Conservation (phyloP, 1,284 basidiomycete genomes). For the Sporisorium scitamineum region DNA sequence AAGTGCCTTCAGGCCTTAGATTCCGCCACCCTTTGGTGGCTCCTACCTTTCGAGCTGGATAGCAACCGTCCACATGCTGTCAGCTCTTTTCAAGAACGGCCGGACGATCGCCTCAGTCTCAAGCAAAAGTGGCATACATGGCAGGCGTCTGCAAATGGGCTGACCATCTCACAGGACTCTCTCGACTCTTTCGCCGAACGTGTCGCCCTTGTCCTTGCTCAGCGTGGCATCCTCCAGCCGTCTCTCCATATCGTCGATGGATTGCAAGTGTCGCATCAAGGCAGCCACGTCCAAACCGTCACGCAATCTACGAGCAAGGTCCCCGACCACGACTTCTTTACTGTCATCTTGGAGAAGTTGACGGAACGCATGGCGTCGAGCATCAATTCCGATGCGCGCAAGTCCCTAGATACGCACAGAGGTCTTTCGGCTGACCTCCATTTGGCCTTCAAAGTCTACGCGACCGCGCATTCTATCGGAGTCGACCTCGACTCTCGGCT, state of each 20-base stretch:
- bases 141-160: conserved; percentile 22
- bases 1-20: conserved; percentile 35
- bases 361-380: conserved; percentile 21
- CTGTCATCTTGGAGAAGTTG: conserved; percentile 23
- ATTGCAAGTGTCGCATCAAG: conserved; percentile 5
- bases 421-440: conserved; percentile 28
- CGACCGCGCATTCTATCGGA: conserved; percentile 10
- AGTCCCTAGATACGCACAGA: conserved; percentile 21
- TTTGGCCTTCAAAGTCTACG: conserved; percentile 30
- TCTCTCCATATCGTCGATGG: conserved; percentile 32
- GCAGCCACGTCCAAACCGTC: not conserved
- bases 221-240: conserved; percentile 37
- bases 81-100: not conserved
- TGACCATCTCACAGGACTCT: conserved; percentile 9
- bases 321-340: conserved; percentile 43
- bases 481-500: conserved; percentile 27
- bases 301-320: not conserved
- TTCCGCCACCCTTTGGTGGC: conserved; percentile 38
- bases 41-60: conserved; percentile 41
- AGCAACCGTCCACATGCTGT: not conserved
- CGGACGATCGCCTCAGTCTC: conserved; percentile 23
- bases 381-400: conserved; percentile 4
- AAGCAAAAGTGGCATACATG: conserved; percentile 42
- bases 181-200: conserved; percentile 42
- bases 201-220: conserved; percentile 39